Percentiles rank a stretch among this genome's conserved stretches.
phyloP scores from a whole-genome alignment of 805 yeast species.

The Starmera dryadoides region DNA sequence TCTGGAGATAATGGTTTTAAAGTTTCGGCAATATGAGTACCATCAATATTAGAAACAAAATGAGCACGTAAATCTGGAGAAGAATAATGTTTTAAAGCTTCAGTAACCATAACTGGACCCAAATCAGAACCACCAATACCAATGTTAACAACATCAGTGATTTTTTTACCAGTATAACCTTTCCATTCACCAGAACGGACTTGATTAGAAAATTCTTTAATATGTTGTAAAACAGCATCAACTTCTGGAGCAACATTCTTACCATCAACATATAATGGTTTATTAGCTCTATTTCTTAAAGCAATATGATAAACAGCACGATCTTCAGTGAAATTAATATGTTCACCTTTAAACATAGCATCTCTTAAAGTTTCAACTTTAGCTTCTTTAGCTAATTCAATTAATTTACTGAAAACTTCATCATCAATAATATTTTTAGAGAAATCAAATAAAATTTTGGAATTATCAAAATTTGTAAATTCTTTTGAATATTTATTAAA shows the following conservation, averaged over 20 bases:
- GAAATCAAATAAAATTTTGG: slow-evolving; percentile 88
- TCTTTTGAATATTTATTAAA: slow-evolving; percentile 70
- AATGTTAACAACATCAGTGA: slow-evolving; percentile 91
- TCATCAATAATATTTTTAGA: slow-evolving; percentile 92
- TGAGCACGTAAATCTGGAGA: slow-evolving; percentile 71
- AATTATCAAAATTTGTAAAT: slow-evolving; percentile 79
- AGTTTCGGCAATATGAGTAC: slow-evolving; percentile 92
- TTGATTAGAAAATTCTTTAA: slow-evolving; percentile 88
- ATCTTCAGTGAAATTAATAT: slow-evolving; percentile 92
- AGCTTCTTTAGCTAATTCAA: slow-evolving; percentile 85
- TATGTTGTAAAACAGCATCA: slow-evolving; percentile 84
- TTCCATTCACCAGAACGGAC: slow-evolving; percentile 94
- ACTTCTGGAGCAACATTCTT: slow-evolving; percentile 87
- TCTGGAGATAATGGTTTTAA: slow-evolving; percentile 75
- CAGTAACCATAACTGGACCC: slow-evolving; percentile 99
- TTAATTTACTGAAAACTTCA: slow-evolving; percentile 59
- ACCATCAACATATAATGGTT: slow-evolving; percentile 85
- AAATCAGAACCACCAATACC: slow-evolving; percentile 99
- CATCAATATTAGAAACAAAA: slow-evolving; percentile 97
- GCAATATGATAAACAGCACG: slow-evolving; percentile 98
- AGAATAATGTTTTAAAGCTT: slow-evolving; percentile 88
- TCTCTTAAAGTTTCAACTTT: slow-evolving; percentile 82
- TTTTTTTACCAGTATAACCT: slow-evolving; percentile 92
- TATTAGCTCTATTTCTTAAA: slow-evolving; percentile 84
- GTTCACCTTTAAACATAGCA: slow-evolving; percentile 85